phyloP scores from a whole-genome alignment of 805 yeast species.

The Danielia oregonensis region DNA sequence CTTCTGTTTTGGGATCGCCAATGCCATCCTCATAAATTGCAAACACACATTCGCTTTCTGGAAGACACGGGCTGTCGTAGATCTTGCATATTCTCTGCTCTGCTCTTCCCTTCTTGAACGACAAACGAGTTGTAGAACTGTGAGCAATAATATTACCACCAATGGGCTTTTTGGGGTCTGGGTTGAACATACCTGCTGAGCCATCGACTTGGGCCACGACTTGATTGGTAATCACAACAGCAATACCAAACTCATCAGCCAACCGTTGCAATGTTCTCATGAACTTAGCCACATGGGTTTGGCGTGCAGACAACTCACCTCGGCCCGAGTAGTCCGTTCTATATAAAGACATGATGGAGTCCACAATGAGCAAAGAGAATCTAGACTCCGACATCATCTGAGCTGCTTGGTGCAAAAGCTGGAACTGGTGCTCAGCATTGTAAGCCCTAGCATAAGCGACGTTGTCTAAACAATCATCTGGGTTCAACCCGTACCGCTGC shows the following conservation, averaged over 20 bases:
- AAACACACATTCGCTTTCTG: slow-evolving; percentile 92
- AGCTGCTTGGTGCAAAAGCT: slow-evolving; percentile 83
- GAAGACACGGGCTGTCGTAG: slow-evolving; percentile 93
- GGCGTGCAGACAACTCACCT: slow-evolving; percentile 94
- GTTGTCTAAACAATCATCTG: slow-evolving; percentile 91
- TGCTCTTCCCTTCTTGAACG: slow-evolving; percentile 85
- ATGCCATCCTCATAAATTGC: slow-evolving; percentile 96
- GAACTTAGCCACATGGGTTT: slow-evolving; percentile 87
- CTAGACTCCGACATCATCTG: slow-evolving; percentile 95
- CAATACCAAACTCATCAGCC: slow-evolving; percentile 97
- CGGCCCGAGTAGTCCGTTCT: slow-evolving; percentile 94
- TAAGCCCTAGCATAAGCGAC: slow-evolving; percentile 97
- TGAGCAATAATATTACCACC: slow-evolving; percentile 98
- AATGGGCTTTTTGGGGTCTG: slow-evolving; percentile 97
- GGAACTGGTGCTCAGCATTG: slow-evolving; percentile 93
- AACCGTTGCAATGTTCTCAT: slow-evolving; percentile 88
- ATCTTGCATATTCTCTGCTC: slow-evolving; percentile 92
- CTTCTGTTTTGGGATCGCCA: slow-evolving; percentile 90
- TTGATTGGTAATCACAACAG: slow-evolving; percentile 88
- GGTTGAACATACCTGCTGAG: slow-evolving; percentile 75
- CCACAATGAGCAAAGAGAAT: slow-evolving; percentile 87
- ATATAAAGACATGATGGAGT: slow-evolving; percentile 93
- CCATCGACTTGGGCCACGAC: slow-evolving; percentile 98
- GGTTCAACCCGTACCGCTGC: slow-evolving; percentile 84
- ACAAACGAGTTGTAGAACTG: slow-evolving; percentile 89